Evolutionary conservation across 2,329 filamentous ascomycete genomes (phyloP), one percentile per base, ranked within the genome.

Genomic region (Scorias spongiosa): DNA sequence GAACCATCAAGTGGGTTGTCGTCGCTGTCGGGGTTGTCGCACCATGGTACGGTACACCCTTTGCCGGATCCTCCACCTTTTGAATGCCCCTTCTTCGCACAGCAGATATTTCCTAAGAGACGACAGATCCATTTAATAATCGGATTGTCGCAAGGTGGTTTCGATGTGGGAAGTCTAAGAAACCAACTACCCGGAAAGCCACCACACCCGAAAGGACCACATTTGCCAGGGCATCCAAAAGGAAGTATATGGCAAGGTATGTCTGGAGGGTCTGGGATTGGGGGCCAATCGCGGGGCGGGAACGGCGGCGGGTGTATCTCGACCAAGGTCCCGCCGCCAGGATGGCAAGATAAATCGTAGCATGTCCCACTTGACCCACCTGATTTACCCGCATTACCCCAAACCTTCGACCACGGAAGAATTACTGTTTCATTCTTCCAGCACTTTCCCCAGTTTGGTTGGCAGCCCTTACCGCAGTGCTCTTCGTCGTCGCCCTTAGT

Each of bases 381-480:
- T 12, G 12, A 12, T 36, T 12, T 17, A 46, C 42, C 3, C 45
- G 41, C 20, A 34, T 39, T 15, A 42, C 15, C 12, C 26, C 42
- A 29, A 41, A 42, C 10, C n/a, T 39, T 9, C 41, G 43, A 11
- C 36, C 36, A n/a, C 26, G 40, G 42, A 46, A 50, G 12, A 42
- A 36, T 12, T 4, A 9, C 26, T 8, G 48, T 48, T 12, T 40
- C 44, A 39, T 48, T 50, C 36, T 44, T 47, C 48, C 48, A 50
- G 34, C 48, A 50, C n/a, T 45, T 28, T 28, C 46, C 44, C 44
- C 44, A 48, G 28, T 47, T 46, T 10, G 42, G 44, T 14, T 45
- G 46, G 26, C 48, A 50, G 14, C 48, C 48, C n/a, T 45, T 40
- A 17, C 42, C 43, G 37, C 48, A 50, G 28, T 42, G 45, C 29